phyloP scores from a whole-genome alignment of 176 grass and related monocot species.

The Avena sativa region DNA sequence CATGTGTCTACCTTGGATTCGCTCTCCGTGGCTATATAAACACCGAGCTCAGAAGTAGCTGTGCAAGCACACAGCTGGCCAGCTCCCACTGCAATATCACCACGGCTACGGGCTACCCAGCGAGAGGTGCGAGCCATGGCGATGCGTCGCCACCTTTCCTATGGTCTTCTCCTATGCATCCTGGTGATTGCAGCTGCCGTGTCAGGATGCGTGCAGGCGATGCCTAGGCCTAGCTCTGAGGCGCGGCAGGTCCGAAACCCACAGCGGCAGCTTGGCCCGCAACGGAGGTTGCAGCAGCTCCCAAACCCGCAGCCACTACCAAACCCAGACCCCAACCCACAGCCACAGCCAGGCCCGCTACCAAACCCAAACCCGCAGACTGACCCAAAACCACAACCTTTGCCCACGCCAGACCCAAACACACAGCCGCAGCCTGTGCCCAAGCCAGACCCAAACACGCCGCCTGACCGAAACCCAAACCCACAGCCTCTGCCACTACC shows the following conservation, averaged over 20 bases:
- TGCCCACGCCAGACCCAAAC: not conserved
- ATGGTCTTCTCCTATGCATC: not conserved
- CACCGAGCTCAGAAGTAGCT: not conserved
- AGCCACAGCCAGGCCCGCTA: not conserved
- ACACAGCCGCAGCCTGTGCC: not conserved
- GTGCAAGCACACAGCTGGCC: not conserved
- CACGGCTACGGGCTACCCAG: too few relatives aligned
- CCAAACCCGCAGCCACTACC: not conserved
- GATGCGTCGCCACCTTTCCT: not conserved
- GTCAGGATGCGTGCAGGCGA: too few relatives aligned
- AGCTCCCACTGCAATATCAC: not conserved
- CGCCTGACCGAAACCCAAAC: not conserved
- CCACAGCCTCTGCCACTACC: not conserved
- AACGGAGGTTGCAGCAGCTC: not conserved
- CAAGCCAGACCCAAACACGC: not conserved
- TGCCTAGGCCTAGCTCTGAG: not conserved
- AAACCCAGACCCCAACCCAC: not conserved
- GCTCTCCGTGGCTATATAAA: slow-evolving; percentile 31
- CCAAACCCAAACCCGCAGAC: not conserved
- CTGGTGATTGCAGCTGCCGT: not conserved
- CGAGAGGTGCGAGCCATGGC: not conserved
- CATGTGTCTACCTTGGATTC: not conserved
- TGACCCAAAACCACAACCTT: not conserved
- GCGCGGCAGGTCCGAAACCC: not conserved
- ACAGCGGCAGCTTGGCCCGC: not conserved